Percentiles rank a stretch among this genome's conserved stretches.
These are phyloP conservation scores for Rhynchospora breviuscula DNA, from an alignment of 176 grass and related monocot species.

Conservation along the genomic window DNA sequence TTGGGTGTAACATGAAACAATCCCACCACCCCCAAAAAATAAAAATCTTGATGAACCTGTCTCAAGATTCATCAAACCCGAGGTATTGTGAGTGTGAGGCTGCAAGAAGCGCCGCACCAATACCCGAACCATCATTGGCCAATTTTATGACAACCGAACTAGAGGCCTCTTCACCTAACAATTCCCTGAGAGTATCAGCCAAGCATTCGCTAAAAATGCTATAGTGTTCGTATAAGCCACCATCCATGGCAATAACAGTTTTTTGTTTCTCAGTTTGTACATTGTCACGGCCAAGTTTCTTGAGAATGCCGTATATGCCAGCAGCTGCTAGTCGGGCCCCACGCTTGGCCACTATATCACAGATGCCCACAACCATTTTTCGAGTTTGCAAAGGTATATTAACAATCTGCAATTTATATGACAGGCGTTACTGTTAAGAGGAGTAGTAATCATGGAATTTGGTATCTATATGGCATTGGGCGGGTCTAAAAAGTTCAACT, in stretches of 20 bases:
- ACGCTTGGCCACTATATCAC: conserved; percentile 62
- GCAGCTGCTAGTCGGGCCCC: conserved; percentile 64
- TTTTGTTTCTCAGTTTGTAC: conserved; percentile 30
- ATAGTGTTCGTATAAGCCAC: conserved; percentile 85
- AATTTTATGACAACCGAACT: conserved; percentile 58
- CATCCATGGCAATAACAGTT: conserved; percentile 62
- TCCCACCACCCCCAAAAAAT: neutral
- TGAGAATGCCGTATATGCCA: conserved; percentile 76
- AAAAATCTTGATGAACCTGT: conserved; percentile 1
- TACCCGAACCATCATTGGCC: conserved; percentile 81
- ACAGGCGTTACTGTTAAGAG: neutral
- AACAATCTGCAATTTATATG: conserved; percentile 38
- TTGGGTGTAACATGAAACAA: conserved; percentile 13
- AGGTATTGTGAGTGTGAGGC: conserved; percentile 77
- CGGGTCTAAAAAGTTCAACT: neutral
- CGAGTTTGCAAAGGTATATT: conserved; percentile 57
- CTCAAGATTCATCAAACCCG: conserved; percentile 29
- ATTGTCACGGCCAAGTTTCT: conserved; percentile 61
- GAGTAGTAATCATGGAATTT: neutral
- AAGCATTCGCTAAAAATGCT: conserved; percentile 64
- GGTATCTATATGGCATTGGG: neutral
- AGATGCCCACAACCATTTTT: conserved; percentile 58
- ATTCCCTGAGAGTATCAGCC: conserved; percentile 48
- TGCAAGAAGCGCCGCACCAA: conserved; percentile 70
- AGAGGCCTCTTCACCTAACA: conserved; percentile 53